Conservation (phyloP, 805 yeast species). For the Kluyveromyces nonfermentans region DNA sequence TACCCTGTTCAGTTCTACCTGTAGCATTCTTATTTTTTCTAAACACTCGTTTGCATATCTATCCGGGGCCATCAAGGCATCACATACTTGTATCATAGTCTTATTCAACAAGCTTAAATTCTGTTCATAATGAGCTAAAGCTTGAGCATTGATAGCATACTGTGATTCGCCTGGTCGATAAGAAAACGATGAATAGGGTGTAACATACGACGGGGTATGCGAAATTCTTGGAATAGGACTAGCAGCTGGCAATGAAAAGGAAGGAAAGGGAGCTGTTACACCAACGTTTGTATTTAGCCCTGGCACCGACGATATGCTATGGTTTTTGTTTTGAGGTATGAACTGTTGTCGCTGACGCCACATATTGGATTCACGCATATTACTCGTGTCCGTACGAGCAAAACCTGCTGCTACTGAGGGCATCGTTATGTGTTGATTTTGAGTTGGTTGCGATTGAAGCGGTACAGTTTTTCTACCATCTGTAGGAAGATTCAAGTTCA, state of each 20-base stretch:
- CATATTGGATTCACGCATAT: neutral
- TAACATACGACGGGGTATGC: neutral
- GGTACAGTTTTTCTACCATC: neutral
- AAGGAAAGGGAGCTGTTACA: neutral
- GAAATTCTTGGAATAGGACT: neutral
- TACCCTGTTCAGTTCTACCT: constrained; percentile 1
- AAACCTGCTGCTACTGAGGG: neutral
- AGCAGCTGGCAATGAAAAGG: neutral
- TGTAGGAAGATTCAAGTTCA: neutral
- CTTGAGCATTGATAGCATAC: neutral
- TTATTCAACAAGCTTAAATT: neutral
- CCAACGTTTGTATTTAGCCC: neutral
- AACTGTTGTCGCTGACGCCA: neutral
- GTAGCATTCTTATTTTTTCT: neutral
- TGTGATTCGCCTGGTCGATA: neutral
- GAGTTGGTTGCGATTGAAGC: neutral
- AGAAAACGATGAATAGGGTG: neutral
- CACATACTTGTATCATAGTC: constrained; percentile 2
- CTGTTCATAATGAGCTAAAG: neutral
- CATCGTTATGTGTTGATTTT: neutral
- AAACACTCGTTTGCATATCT: neutral
- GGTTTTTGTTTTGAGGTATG: neutral
- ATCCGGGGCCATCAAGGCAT: neutral
- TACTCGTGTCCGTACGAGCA: neutral
- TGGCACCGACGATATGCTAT: neutral